Base-by-base conservation (phyloP, 805 yeast genomes). In the Candida corydali region DNA sequence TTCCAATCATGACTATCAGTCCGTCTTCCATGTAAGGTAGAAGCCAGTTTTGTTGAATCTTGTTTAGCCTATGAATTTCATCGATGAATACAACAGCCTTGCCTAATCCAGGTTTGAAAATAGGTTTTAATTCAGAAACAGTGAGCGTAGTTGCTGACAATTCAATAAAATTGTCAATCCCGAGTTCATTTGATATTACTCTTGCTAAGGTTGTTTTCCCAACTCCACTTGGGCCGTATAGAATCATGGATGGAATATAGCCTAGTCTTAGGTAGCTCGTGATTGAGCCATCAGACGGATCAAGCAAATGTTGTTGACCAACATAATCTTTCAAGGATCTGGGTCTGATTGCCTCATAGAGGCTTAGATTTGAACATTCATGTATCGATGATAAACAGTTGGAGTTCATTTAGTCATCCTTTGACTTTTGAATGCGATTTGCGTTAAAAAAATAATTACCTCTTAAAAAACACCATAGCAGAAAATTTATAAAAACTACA, bases 211-310 rank as follows among this genome's bases (percentile, higher is more conserved):
- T 82, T 0, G 98, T 93, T 54, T 93, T 93, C 69, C 93, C 91
- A 3, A 87, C 89, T 0, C 98, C 98, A 2, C 97, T 95, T 1
- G 95, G 95, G 0, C 99, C 99, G 85, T 93, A 84, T 4, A 93
- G 61, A 2, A 93, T 78, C 78, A 93, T 71, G 0, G 96, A 87
- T 1, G 97, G 97, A 6, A 85, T 65, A 32, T 69, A 65, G n/a
- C 82, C 76, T 59, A 73, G 61, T 25, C 72, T 69, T 2, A 89
- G 68, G 42, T 84, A 84, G 30, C 80, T 80, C 18, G 78, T 62
- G 2, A 91, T 61, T 3, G 80, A 65, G 1, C 96, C 95, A 6
- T 69, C 65, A 1, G 63, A 59, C 0, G 85, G 82, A 29, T 52
- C 43, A 4, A 91, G 65, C 2, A 93, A 59, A 59, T 89, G 95